A percentile compares a stretch with the other conserved stretches of the same genome.
phyloP scores from a whole-genome alignment of 176 grass and related monocot species.

The Eleusine coracana region DNA sequence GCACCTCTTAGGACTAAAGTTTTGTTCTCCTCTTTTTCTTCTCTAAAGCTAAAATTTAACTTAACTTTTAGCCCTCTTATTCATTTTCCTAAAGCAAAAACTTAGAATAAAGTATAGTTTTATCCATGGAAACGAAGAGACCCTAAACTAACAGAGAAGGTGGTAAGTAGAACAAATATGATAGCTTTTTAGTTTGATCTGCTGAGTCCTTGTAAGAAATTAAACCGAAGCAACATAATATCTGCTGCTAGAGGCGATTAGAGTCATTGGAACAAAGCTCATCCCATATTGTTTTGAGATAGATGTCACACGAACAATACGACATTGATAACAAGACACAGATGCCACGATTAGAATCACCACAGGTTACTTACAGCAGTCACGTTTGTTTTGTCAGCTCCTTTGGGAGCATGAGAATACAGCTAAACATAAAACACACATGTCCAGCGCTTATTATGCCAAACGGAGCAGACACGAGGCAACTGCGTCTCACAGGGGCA shows the following conservation, averaged over 20 bases:
- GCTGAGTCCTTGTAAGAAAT: neutral
- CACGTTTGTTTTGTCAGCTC: neutral
- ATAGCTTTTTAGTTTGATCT: neutral
- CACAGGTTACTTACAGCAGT: conserved; percentile 34
- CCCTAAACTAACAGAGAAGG: too few species aligned
- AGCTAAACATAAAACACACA: conserved; percentile 22
- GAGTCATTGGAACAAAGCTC: neutral
- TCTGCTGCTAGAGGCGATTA: neutral
- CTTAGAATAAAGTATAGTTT: too few species aligned
- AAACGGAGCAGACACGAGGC: neutral
- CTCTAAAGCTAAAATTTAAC: too few species aligned
- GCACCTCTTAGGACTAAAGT: too few species aligned
- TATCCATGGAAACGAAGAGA: too few species aligned
- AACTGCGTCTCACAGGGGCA: neutral
- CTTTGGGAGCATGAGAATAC: neutral
- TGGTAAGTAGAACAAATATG: neutral
- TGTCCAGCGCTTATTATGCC: conserved; percentile 33
- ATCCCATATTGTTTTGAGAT: neutral
- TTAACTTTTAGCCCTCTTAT: too few species aligned
- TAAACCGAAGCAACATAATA: neutral
- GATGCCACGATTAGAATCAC: neutral
- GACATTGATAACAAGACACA: neutral
- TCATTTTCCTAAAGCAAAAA: too few species aligned
- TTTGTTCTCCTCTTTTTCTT: too few species aligned
- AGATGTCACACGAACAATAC: neutral